phyloP scores from a whole-genome alignment of 1,284 basidiomycete genomes.

The Leccinum ponderosum region DNA sequence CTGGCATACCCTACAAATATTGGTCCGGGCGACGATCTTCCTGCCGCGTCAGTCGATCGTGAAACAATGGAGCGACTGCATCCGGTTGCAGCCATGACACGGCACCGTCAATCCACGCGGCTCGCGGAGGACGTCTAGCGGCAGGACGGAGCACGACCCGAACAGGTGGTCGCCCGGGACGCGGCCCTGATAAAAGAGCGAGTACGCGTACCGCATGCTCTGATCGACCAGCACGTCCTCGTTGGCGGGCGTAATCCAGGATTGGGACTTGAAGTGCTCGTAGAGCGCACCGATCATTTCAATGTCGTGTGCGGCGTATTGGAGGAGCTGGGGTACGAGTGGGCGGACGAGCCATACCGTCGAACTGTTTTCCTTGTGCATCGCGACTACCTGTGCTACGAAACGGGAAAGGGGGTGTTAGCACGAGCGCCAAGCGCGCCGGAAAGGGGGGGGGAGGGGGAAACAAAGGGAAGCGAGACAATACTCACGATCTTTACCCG shows the following conservation, averaged over 20 bases:
- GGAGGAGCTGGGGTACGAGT: constrained; percentile 35
- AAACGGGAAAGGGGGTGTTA: background rate
- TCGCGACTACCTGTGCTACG: constrained; percentile 38
- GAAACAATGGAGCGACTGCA: constrained; percentile 31
- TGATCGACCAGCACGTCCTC: constrained; percentile 19
- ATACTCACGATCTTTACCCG: constrained; percentile 31
- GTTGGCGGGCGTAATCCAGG: constrained; percentile 31
- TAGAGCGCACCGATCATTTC: constrained; percentile 40
- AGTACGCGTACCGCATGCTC: constrained; percentile 32
- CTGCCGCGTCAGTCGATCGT: constrained; percentile 12
- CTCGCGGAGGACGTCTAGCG: constrained; percentile 29
- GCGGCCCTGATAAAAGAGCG: constrained; percentile 28
- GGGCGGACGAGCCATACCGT: constrained; percentile 40
- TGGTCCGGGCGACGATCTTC: constrained; percentile 25
- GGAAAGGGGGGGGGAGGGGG: background rate
- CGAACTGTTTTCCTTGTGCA: constrained; percentile 37
- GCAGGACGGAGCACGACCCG: constrained; percentile 25
- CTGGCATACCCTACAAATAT: constrained; percentile 31
- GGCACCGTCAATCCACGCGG: constrained; percentile 25
- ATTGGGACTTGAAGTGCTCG: constrained; percentile 32
- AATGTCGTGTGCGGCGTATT: constrained; percentile 45
- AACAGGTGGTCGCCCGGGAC: constrained; percentile 26
- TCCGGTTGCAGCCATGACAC: constrained; percentile 26
- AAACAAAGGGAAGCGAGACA: background rate
- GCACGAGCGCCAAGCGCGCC: background rate